These are phyloP conservation scores for Ballota nigra DNA, from an alignment of 257 asterid genomes.

Conservation along the genomic window DNA sequence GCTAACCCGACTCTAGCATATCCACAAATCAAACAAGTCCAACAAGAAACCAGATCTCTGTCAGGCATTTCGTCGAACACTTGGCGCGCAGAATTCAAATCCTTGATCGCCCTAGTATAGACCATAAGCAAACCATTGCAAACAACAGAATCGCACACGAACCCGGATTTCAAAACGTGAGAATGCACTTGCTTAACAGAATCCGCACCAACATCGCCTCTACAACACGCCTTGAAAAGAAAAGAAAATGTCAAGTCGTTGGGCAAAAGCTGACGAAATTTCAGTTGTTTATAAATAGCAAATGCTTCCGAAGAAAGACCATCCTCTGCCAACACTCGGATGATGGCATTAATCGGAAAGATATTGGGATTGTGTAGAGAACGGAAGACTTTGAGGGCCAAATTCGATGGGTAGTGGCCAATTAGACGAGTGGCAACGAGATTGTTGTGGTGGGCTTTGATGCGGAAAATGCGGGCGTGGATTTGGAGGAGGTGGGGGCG, in stretches of 20 bases:
- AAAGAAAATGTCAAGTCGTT: conserved; percentile 70
- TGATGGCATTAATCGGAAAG: conserved; percentile 72
- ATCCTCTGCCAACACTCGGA: conserved; percentile 67
- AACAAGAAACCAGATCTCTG: conserved; percentile 41
- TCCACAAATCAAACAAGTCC: conserved; percentile 78
- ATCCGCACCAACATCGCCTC: conserved; percentile 23
- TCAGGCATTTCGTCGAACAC: conserved; percentile 77
- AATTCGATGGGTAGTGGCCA: conserved; percentile 57
- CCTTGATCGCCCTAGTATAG: conserved; percentile 43
- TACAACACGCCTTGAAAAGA: conserved; percentile 56
- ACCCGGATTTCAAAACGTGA: conserved; percentile 49
- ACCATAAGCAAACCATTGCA: conserved; percentile 61
- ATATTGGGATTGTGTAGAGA: conserved; percentile 43
- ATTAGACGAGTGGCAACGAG: conserved; percentile 78
- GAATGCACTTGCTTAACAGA: conserved; percentile 46
- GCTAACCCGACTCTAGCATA: conserved; percentile 47
- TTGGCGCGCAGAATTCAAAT: conserved; percentile 47
- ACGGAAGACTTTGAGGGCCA: conserved; percentile 47
- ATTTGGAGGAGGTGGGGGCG: conserved; percentile 61
- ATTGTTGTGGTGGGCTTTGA: conserved; percentile 56
- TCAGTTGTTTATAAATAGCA: conserved; percentile 34
- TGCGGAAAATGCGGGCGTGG: conserved; percentile 56
- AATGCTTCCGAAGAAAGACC: conserved; percentile 39
- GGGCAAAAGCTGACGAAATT: conserved; percentile 32
- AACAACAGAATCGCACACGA: conserved; percentile 36